A percentile compares a stretch with the other conserved stretches of the same genome.
phyloP scores from a whole-genome alignment of 1,139 yeast species.

The Pichia sp. region DNA sequence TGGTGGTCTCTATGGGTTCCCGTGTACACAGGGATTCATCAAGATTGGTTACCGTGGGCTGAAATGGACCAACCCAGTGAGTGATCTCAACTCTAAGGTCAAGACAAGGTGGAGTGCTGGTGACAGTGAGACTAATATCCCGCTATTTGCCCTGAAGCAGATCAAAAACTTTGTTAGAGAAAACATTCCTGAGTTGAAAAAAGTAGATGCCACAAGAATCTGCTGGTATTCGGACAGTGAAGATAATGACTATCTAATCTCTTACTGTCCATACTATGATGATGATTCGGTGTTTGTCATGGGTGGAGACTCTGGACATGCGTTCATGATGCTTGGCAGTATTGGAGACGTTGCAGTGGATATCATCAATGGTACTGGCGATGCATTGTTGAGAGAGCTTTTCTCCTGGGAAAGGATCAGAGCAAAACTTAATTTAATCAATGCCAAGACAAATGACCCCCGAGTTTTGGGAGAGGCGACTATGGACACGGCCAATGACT shows the following conservation, averaged over 20 bases:
- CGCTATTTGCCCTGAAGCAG: slow-evolving; percentile 16
- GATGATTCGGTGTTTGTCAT: slow-evolving; percentile 25
- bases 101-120: slow-evolving; percentile 18
- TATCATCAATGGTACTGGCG: slow-evolving; percentile 16
- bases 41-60: slow-evolving; percentile 21
- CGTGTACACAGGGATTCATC: slow-evolving; percentile 19
- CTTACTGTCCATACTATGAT: slow-evolving; percentile 24
- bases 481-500: slow-evolving; percentile 23
- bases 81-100: slow-evolving; percentile 15
- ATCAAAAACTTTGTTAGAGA: slow-evolving; percentile 19
- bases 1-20: slow-evolving; percentile 25
- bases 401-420: slow-evolving; percentile 25
- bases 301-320: slow-evolving; percentile 32
- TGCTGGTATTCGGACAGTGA: slow-evolving; percentile 30
- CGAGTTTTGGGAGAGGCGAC: slow-evolving; percentile 19
- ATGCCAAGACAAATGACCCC: slow-evolving; percentile 21
- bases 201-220: slow-evolving; percentile 17
- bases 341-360: slow-evolving; percentile 19
- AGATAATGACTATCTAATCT: slow-evolving; percentile 27
- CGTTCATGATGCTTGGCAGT: slow-evolving; percentile 25
- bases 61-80: slow-evolving; percentile 20
- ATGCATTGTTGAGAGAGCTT: slow-evolving; percentile 15
- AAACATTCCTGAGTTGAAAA: slow-evolving; percentile 18
- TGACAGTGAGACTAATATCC: slow-evolving; percentile 13
- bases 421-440: slow-evolving; percentile 19